phyloP scores from a whole-genome alignment of 305 asterid species.

The Stenogyne calaminthoides region DNA sequence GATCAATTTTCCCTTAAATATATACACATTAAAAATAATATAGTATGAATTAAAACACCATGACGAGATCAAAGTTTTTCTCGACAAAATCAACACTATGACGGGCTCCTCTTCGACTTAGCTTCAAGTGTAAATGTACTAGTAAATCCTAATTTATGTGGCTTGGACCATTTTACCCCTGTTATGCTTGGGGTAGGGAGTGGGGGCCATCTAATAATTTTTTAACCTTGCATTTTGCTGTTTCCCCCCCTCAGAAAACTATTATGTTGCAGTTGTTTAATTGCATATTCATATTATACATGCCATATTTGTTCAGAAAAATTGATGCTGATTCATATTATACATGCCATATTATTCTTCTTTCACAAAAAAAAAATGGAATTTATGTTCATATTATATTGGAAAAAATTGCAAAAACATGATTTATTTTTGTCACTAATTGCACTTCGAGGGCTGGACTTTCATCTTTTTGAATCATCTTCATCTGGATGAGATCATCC shows the following conservation, averaged over 20 bases:
- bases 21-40: no score
- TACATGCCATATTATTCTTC: not conserved
- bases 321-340: not conserved
- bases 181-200: not conserved
- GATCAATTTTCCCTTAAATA: no score
- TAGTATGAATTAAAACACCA: no score
- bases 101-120: conserved; percentile 41
- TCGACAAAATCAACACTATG: conserved; percentile 51
- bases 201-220: not conserved
- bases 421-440: no score
- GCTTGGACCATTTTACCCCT: not conserved
- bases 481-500: no score
- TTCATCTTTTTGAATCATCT: no score
- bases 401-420: no score
- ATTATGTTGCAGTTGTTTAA: conserved; percentile 11
- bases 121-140: conserved; percentile 23
- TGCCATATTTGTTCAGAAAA: not conserved
- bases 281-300: not conserved
- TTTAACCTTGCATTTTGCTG: conserved; percentile 25
- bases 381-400: not conserved
- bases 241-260: conserved; percentile 21
- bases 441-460: no score
- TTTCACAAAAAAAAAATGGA: not conserved
- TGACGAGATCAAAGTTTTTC: conserved; percentile 61
- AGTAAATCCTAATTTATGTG: conserved; percentile 17